Percentiles rank a stretch among this genome's conserved stretches.
These are phyloP conservation scores for Sarocladium kiliense DNA, from an alignment of 2,329 filamentous ascomycete genomes.

Conservation along the genomic window DNA sequence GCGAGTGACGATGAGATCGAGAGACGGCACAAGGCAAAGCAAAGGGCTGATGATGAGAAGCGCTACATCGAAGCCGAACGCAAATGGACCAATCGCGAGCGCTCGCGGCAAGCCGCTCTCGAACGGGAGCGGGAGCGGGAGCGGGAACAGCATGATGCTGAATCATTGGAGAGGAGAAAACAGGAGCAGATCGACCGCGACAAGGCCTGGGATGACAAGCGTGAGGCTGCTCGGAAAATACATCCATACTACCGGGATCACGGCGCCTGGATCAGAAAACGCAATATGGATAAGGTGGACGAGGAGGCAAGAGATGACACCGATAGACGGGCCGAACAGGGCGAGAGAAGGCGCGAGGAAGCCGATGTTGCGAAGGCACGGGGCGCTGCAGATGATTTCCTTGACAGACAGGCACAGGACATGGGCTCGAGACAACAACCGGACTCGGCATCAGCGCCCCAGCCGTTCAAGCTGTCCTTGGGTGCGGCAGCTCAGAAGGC, in stretches of 20 bases:
- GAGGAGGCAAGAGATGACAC: conserved; percentile 76
- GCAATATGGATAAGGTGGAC: conserved; percentile 64
- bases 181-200: conserved; percentile 61
- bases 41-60: conserved; percentile 71
- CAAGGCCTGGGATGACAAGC: conserved; percentile 82
- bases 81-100: conserved; percentile 86
- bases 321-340: conserved; percentile 73
- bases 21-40: conserved; percentile 63
- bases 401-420: conserved; percentile 77
- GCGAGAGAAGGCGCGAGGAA: conserved; percentile 64
- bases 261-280: conserved; percentile 77
- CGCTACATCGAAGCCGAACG: conserved; percentile 80
- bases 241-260: conserved; percentile 86
- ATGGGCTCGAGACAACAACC: conserved; percentile 47
- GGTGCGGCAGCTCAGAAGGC: conserved; percentile 78
- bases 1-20: conserved; percentile 85
- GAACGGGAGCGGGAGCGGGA: conserved; percentile 81
- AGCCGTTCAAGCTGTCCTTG: conserved; percentile 88
- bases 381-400: conserved; percentile 85
- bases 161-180: conserved; percentile 59
- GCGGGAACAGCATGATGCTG: conserved; percentile 70
- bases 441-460: conserved; percentile 48
- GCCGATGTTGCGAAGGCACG: conserved; percentile 72
- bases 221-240: conserved; percentile 66
- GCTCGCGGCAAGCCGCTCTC: conserved; percentile 74